Percentiles rank a stretch among this genome's conserved stretches.
Evolutionary conservation across 148 eudicot species (phyloP).

Genomic region (Camellia granthamiana): DNA sequence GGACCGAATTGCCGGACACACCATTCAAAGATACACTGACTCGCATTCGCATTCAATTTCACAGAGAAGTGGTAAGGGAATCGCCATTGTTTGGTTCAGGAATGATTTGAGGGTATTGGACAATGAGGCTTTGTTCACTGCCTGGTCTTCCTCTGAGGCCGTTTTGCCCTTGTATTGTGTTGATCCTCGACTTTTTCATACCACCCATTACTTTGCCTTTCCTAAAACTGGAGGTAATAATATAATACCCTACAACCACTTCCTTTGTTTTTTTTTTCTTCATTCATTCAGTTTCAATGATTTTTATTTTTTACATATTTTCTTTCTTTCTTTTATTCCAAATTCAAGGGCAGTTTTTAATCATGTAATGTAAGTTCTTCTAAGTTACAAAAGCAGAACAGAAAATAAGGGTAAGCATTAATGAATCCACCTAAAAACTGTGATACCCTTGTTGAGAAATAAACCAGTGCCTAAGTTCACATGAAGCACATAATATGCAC

Average conservation of each 20-base stretch:
- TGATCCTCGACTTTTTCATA: slow-evolving; percentile 67
- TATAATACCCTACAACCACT: no score
- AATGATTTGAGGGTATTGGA: slow-evolving; percentile 86
- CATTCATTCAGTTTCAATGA: neutral
- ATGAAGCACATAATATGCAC: no score
- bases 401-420: no score
- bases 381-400: no score
- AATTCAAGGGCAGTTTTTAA: no score
- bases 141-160: slow-evolving; percentile 63
- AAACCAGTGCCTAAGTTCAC: no score
- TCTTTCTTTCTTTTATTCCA: neutral
- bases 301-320: neutral
- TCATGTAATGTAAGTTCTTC: no score
- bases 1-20: slow-evolving; percentile 39
- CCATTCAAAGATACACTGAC: slow-evolving; percentile 47
- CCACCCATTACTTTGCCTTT: slow-evolving; percentile 71
- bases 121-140: slow-evolving; percentile 75
- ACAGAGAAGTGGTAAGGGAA: slow-evolving; percentile 60
- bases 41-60: neutral
- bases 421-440: no score
- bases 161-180: slow-evolving; percentile 84
- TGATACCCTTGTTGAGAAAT: no score
- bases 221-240: slow-evolving; percentile 87
- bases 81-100: slow-evolving; percentile 80
- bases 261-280: neutral